Conservation (phyloP, 2,329 filamentous ascomycete genomes). For the Epichloe hybrida region DNA sequence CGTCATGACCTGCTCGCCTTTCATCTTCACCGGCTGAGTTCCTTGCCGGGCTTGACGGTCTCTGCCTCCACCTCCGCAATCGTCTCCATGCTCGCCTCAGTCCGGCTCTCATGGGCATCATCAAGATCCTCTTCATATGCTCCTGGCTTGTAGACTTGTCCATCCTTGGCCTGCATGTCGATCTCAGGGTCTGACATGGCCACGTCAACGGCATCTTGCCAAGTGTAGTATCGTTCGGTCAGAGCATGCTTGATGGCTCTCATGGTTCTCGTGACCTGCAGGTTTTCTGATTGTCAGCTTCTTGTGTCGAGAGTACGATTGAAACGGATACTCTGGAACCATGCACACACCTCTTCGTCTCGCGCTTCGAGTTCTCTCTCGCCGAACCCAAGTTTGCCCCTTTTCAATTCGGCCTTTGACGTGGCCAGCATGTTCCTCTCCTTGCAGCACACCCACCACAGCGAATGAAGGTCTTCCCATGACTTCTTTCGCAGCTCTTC, state of each 20-base stretch:
- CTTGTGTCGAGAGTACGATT: background rate
- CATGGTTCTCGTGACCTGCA: slow-evolving; percentile 64
- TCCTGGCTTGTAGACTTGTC: slow-evolving; percentile 35
- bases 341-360: slow-evolving; percentile 49
- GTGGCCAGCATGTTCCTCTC: slow-evolving; percentile 87
- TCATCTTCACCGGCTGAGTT: background rate
- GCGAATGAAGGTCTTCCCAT: slow-evolving; percentile 80
- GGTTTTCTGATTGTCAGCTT: slow-evolving; percentile 7
- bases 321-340: slow-evolving; percentile 5
- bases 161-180: slow-evolving; percentile 36
- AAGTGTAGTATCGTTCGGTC: slow-evolving; percentile 80
- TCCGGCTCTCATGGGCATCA: slow-evolving; percentile 14
- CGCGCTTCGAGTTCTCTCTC: slow-evolving; percentile 51
- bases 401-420: slow-evolving; percentile 51
- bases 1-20: background rate
- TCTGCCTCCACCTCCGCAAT: slow-evolving; percentile 9
- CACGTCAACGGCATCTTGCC: slow-evolving; percentile 59
- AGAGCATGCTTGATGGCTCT: slow-evolving; percentile 70
- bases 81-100: slow-evolving; percentile 8
- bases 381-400: slow-evolving; percentile 60
- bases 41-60: slow-evolving; percentile 7
- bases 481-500: slow-evolving; percentile 79
- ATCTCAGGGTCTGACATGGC: slow-evolving; percentile 56
- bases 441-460: slow-evolving; percentile 92
- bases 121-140: slow-evolving; percentile 22